These are phyloP conservation scores for Suillus clintonianus DNA, from an alignment of 768 basidiomycete species.

Conservation along the genomic window DNA sequence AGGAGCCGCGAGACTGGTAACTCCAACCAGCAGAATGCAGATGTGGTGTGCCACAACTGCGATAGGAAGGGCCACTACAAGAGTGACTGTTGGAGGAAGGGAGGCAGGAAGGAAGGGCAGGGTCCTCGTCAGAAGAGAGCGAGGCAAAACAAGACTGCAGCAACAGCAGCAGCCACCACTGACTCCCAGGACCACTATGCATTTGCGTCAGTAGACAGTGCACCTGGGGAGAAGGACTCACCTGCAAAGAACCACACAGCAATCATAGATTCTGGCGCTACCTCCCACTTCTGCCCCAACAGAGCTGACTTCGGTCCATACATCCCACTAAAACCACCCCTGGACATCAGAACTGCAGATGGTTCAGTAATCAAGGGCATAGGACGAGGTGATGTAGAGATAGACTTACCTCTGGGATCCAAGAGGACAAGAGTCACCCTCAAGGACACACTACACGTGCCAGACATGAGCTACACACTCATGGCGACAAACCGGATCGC, in stretches of 20 bases:
- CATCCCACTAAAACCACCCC: neutral
- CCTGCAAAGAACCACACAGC: neutral
- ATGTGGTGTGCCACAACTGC: neutral
- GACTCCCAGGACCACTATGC: neutral
- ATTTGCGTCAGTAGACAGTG: neutral
- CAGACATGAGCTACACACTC: neutral
- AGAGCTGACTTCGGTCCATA: neutral
- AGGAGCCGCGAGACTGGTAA: too few relatives aligned
- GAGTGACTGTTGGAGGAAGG: neutral
- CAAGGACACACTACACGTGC: neutral
- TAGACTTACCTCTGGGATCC: neutral
- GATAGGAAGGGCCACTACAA: neutral
- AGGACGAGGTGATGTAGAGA: neutral
- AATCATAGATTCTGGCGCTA: constrained; percentile 1
- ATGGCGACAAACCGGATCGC: neutral
- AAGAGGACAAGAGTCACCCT: neutral
- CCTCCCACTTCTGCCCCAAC: constrained; percentile 3
- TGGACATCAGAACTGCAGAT: neutral
- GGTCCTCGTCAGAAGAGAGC: neutral
- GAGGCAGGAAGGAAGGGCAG: constrained; percentile 5
- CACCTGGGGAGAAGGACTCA: neutral
- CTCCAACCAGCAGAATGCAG: neutral
- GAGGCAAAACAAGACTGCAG: neutral
- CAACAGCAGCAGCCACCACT: neutral
- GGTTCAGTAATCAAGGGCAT: neutral